These are phyloP conservation scores for Ulota crispa DNA, from an alignment of 225 moss, liverwort and hornwort species.

Conservation along the genomic window DNA sequence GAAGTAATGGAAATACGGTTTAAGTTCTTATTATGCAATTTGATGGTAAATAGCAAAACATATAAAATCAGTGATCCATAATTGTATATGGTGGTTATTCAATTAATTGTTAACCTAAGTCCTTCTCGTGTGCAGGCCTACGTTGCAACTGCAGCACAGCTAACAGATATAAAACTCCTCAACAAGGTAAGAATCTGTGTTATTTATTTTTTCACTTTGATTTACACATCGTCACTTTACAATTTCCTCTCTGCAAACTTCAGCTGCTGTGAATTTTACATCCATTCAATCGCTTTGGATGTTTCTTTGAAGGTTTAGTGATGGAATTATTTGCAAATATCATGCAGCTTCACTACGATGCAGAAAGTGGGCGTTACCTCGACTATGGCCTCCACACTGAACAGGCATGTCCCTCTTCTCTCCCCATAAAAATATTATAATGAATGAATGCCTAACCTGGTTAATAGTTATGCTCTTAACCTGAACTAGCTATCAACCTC, in stretches of 20 bases:
- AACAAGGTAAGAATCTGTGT: conserved; percentile 56
- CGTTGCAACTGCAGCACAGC: conserved; percentile 63
- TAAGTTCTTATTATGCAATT: not conserved
- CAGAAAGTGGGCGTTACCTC: conserved; percentile 74
- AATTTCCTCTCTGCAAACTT: not conserved
- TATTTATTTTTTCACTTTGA: conserved; percentile 35
- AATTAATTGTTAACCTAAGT: not conserved
- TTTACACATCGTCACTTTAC: not conserved
- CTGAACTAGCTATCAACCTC: not conserved
- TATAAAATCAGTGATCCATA: not conserved
- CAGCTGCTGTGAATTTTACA: not conserved
- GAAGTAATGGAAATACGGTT: conserved; percentile 2
- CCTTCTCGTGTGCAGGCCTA: conserved; percentile 53
- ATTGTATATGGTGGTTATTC: not conserved
- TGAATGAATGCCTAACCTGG: conserved; percentile 1
- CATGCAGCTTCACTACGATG: conserved; percentile 85
- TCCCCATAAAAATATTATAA: not conserved
- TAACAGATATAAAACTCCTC: conserved; percentile 68
- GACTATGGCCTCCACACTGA: conserved; percentile 93
- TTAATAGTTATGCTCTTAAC: not conserved
- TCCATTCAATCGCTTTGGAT: not conserved
- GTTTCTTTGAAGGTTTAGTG: not conserved
- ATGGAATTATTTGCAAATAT: conserved; percentile 11
- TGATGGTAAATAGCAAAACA: not conserved
- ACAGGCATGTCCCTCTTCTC: conserved; percentile 43